Evolutionary conservation across 371 early-diverging fungal genomes (phyloP).

Genomic region (Rhizopus microsporus): DNA sequence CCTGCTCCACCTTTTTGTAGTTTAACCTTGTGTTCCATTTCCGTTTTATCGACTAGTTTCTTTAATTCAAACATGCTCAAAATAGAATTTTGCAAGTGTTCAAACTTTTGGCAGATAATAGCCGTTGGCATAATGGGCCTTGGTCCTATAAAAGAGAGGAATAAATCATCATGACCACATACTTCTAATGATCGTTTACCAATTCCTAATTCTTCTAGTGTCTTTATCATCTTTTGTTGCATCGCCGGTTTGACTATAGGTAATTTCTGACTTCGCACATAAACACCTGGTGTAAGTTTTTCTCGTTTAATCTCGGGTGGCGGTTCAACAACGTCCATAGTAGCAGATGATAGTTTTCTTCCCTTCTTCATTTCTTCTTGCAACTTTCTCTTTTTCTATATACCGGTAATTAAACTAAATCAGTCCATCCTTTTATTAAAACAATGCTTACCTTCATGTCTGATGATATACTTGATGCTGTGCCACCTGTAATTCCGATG

Average conservation of each 20-base stretch:
- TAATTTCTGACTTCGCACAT: conserved; percentile 72
- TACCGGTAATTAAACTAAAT: neutral
- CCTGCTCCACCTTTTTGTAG: conserved; percentile 46
- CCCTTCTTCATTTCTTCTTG: conserved; percentile 35
- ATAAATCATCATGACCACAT: neutral
- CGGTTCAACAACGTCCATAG: conserved; percentile 26
- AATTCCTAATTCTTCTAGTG: conserved; percentile 69
- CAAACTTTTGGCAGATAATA: conserved; percentile 72
- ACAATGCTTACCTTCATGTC: conserved; percentile 24
- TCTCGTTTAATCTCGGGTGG: conserved; percentile 51
- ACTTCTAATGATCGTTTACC: conserved; percentile 26
- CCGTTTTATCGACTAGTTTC: conserved; percentile 77
- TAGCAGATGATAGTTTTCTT: conserved; percentile 40
- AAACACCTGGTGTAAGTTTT: conserved; percentile 76
- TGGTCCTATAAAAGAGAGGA: conserved; percentile 42
- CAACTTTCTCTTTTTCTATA: conserved; percentile 40
- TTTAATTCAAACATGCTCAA: conserved; percentile 78
- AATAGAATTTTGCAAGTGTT: conserved; percentile 70
- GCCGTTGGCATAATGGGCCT: conserved; percentile 84
- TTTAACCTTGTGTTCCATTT: conserved; percentile 71
- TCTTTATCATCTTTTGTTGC: conserved; percentile 63
- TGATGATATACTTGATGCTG: conserved; percentile 24
- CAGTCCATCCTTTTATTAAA: neutral
- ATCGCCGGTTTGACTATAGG: conserved; percentile 66
- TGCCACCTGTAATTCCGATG: conserved; percentile 47